These are phyloP conservation scores for Cyanidioschyzon merolae DNA, from an alignment of 23 red algal species.

Conservation along the genomic window DNA sequence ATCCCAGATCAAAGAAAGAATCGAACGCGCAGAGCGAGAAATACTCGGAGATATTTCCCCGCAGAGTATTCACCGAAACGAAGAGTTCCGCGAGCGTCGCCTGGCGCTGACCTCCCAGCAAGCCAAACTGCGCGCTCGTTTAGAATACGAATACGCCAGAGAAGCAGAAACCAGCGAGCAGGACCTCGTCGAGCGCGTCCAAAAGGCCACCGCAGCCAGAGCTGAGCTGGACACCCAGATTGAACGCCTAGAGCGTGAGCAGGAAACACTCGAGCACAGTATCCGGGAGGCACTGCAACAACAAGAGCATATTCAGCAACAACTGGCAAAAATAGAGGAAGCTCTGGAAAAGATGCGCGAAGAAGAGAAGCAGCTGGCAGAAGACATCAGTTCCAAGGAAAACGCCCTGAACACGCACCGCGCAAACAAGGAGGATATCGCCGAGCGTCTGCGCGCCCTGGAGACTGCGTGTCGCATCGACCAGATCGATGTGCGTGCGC, in stretches of 20 bases:
- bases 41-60: background rate
- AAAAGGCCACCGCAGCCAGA: background rate
- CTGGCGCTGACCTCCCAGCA: background rate
- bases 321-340: slow-evolving; percentile 38
- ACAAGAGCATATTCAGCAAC: slow-evolving; percentile 27
- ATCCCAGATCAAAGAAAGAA: background rate
- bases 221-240: background rate
- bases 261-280: background rate
- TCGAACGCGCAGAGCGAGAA: background rate
- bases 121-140: background rate
- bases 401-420: slow-evolving; percentile 32
- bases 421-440: slow-evolving; percentile 31
- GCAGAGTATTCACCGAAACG: background rate
- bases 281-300: slow-evolving; percentile 16
- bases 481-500: slow-evolving; percentile 31
- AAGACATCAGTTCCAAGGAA: background rate
- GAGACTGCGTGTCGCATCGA: slow-evolving; percentile 42
- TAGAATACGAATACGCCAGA: background rate
- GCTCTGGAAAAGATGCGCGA: slow-evolving; percentile 17
- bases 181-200: background rate
- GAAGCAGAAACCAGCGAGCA: background rate
- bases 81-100: slow-evolving; percentile 4
- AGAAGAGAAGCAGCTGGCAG: slow-evolving; percentile 25
- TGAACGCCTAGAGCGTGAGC: background rate
- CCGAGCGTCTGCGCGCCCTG: slow-evolving; percentile 27